Base-by-base conservation (phyloP, 441 rosid genomes). In the Erysimum cheiri region DNA sequence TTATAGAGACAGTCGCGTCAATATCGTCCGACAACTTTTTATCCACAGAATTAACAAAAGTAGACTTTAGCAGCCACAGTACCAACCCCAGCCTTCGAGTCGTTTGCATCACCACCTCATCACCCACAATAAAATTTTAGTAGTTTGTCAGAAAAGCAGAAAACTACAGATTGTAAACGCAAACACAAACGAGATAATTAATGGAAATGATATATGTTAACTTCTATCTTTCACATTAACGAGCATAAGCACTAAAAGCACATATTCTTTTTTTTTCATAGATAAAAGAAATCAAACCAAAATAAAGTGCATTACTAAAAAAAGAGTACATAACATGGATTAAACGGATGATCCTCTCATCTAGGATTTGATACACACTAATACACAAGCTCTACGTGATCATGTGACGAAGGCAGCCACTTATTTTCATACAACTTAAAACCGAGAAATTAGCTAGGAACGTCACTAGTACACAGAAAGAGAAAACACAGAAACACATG, bases 371-470 rank as follows among this genome's bases (percentile, higher is more conserved):
- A 22, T 22, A 22, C 24, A 22, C 24, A 22, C 24, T 1, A 22
- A 22, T 22, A 52, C 15, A 13, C 10, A 28, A 52, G n/a, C 12
- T 24, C 32, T 28, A 13, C 29, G 58, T n/a, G 17, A 53, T 29
- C 12, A n/a, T 6, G 58, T 3, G 13, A 55, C 13, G 7, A 32
- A 32, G 60, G 39, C 41, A 3, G 41, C 60, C 28, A 56, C 6
- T 56, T 33, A 56, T 33, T 17, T 56, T 17, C 28, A 56, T 17
- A 33, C 43, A 56, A 33, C 43, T 12, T 33, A 33, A 56, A 33
- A 33, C 1, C 9, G 6, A 56, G 35, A 35, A 56, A 26, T 9
- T 33, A 33, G 41, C 40, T 15, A 9, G 40, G 5, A 33, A 33
- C 22, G 24, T 22, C 24, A 22, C 9, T 53, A 29, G 58, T n/a